phyloP scores from a whole-genome alignment of 1,284 basidiomycete genomes.

The Porodaedalea pini region DNA sequence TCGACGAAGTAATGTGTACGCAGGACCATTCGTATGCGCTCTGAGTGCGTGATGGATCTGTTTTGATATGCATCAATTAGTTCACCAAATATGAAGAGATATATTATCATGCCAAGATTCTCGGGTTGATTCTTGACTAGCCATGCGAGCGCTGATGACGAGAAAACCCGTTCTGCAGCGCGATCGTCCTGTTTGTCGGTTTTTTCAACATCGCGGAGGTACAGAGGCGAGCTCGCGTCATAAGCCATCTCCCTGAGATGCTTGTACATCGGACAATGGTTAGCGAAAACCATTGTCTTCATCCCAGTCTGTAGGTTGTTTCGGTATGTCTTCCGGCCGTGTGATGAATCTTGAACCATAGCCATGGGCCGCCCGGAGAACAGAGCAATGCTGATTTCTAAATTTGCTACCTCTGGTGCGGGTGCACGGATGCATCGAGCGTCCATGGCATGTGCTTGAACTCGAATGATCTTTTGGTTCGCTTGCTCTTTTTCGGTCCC shows the following conservation, averaged over 20 bases:
- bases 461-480: background rate
- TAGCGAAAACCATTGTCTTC: conserved; percentile 27
- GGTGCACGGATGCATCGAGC: conserved; percentile 1
- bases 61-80: conserved; percentile 37
- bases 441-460: conserved; percentile 18
- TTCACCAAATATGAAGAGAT: conserved; percentile 37
- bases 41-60: conserved; percentile 29
- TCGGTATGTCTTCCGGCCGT: conserved; percentile 32
- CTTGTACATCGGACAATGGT: conserved; percentile 24
- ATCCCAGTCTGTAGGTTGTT: conserved; percentile 34
- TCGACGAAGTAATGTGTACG: conserved; percentile 35
- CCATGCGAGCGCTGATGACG: conserved; percentile 28
- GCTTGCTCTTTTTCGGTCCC: conserved; percentile 31
- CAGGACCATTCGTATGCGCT: conserved; percentile 34
- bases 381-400: background rate
- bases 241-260: conserved; percentile 25
- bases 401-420: conserved; percentile 1
- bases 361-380: conserved; percentile 21
- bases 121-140: conserved; percentile 23
- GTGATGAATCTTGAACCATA: conserved; percentile 35
- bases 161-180: conserved; percentile 36
- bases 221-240: conserved; percentile 27
- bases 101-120: conserved; percentile 27
- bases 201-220: conserved; percentile 35
- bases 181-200: conserved; percentile 41